Evolutionary conservation across 2,329 filamentous ascomycete species (phyloP).

Genomic region (Trichophyton equinum): DNA sequence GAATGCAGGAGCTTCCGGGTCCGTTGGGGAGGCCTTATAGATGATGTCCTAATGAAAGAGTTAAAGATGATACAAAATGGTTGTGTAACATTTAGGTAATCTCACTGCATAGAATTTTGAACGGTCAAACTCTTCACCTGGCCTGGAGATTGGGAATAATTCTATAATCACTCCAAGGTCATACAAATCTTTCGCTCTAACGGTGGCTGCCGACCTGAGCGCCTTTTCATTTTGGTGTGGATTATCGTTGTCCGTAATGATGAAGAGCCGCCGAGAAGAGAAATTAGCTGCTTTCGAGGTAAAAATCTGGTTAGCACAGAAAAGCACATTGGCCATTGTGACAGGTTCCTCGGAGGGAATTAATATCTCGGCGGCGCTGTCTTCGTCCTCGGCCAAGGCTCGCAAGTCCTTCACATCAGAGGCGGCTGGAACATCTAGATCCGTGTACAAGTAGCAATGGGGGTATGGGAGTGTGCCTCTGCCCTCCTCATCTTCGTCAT

Average conservation of each 20-base stretch:
- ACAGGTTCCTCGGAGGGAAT: slow-evolving; percentile 53
- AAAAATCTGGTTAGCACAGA: slow-evolving; percentile 93
- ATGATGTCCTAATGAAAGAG: slow-evolving; percentile 61
- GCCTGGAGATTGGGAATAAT: slow-evolving; percentile 72
- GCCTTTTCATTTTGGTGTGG: slow-evolving; percentile 64
- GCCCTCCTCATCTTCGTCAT: slow-evolving; percentile 49
- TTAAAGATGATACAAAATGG: background rate
- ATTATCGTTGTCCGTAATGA: slow-evolving; percentile 88
- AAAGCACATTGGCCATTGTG: slow-evolving; percentile 79
- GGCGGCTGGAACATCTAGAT: slow-evolving; percentile 77
- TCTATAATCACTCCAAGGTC: slow-evolving; percentile 87
- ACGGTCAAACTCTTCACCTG: slow-evolving; percentile 62
- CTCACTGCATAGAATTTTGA: slow-evolving; percentile 81
- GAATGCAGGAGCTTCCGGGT: slow-evolving; percentile 53
- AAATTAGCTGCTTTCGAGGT: slow-evolving; percentile 92
- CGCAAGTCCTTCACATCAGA: slow-evolving; percentile 73
- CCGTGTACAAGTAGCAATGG: slow-evolving; percentile 81
- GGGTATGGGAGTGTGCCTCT: slow-evolving; percentile 57
- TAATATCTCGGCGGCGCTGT: slow-evolving; percentile 56
- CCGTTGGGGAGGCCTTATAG: slow-evolving; percentile 58
- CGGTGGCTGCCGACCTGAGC: slow-evolving; percentile 61
- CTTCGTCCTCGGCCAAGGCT: slow-evolving; percentile 63
- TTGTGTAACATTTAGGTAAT: background rate
- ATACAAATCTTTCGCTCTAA: slow-evolving; percentile 86
- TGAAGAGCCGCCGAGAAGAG: slow-evolving; percentile 79